Percentiles rank a stretch among this genome's conserved stretches.
These are phyloP conservation scores for Aspergillus leporis DNA, from an alignment of 495 filamentous ascomycete genomes.

Conservation along the genomic window DNA sequence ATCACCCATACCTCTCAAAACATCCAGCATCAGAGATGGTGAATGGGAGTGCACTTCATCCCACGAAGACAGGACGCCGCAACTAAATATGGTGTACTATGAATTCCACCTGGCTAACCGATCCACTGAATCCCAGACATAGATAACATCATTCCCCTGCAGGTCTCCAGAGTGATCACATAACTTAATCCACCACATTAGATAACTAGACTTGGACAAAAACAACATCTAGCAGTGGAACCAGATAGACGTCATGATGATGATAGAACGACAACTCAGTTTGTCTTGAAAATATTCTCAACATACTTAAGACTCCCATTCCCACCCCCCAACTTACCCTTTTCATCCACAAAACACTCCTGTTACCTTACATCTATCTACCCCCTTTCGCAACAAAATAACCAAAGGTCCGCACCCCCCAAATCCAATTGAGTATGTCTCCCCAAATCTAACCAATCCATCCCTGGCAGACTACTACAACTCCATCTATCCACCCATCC, in stretches of 20 bases:
- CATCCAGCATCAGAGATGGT: neutral
- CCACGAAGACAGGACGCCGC: too few relatives aligned
- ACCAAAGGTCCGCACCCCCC: neutral
- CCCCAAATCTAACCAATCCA: slow-evolving; percentile 1
- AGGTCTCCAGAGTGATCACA: too few relatives aligned
- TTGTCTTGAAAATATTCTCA: neutral
- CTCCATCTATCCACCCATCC: too few relatives aligned
- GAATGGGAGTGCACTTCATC: too few relatives aligned
- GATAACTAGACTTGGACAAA: too few relatives aligned
- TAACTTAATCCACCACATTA: slow-evolving; percentile 6
- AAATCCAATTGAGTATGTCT: too few relatives aligned
- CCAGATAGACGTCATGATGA: slow-evolving; percentile 18
- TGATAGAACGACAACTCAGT: neutral
- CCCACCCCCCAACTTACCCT: neutral
- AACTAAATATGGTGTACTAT: too few relatives aligned
- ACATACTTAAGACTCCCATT: neutral
- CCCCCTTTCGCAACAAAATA: neutral
- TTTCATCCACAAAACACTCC: neutral
- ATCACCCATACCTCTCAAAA: neutral
- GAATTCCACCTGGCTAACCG: too few relatives aligned
- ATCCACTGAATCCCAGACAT: too few relatives aligned
- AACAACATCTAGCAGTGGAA: neutral
- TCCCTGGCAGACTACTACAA: slow-evolving; percentile 1
- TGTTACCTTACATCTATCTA: too few relatives aligned
- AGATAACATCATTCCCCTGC: too few relatives aligned